A percentile compares a stretch with the other conserved stretches of the same genome.
These are phyloP conservation scores for Glycine soja DNA, from an alignment of 306 rosid species.

Conservation along the genomic window DNA sequence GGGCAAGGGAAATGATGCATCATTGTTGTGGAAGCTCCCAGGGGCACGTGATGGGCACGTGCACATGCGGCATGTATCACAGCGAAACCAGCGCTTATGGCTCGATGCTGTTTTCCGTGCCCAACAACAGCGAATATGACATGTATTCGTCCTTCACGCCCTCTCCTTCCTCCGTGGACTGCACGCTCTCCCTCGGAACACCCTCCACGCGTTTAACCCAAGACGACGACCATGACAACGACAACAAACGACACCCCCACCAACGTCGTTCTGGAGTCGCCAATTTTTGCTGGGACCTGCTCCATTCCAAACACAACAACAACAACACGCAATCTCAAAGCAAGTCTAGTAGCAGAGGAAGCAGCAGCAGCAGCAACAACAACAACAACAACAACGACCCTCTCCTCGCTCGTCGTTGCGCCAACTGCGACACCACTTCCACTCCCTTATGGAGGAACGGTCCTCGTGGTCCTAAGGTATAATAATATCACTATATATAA, in stretches of 20 bases:
- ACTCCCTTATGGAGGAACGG: constrained; percentile 99
- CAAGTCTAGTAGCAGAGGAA: constrained; percentile 43
- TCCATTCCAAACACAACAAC: constrained; percentile 66
- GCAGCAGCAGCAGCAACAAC: not conserved
- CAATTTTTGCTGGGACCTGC: constrained; percentile 78
- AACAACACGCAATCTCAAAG: constrained; percentile 6
- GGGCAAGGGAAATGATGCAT: constrained; percentile 54
- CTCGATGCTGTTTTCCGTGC: constrained; percentile 72
- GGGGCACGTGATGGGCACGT: constrained; percentile 68
- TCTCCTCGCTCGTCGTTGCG: constrained; percentile 94
- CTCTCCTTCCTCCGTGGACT: constrained; percentile 77
- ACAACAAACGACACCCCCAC: constrained; percentile 44
- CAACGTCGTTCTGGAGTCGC: constrained; percentile 38
- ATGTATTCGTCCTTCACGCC: constrained; percentile 55
- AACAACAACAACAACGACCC: constrained; percentile 55
- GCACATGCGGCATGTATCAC: constrained; percentile 72
- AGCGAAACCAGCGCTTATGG: constrained; percentile 59
- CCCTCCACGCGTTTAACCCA: constrained; percentile 80
- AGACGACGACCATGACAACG: constrained; percentile 36
- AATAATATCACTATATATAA: too few relatives aligned
- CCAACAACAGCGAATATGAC: constrained; percentile 46
- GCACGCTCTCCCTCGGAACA: constrained; percentile 92
- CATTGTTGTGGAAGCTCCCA: constrained; percentile 66
- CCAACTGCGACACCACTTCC: constrained; percentile 97
- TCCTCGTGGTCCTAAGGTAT: constrained; percentile 96